Percentiles rank a stretch among this genome's conserved stretches.
phyloP scores from a whole-genome alignment of 495 filamentous ascomycete genomes.

The Aspergillus panamensis region DNA sequence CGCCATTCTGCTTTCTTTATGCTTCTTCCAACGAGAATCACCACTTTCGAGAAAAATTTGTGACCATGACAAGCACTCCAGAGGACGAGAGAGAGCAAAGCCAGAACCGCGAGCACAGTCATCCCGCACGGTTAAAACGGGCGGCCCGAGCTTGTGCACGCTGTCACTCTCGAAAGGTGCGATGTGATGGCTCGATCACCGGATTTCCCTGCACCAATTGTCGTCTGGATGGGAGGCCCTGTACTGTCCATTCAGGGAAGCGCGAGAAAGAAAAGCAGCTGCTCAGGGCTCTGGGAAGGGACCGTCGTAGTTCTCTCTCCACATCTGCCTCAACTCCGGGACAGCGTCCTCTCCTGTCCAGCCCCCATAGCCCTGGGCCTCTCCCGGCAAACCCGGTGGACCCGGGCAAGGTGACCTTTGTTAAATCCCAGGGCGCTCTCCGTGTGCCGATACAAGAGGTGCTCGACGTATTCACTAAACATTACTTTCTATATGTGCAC shows the following conservation, averaged over 20 bases:
- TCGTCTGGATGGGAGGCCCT: conserved; percentile 15
- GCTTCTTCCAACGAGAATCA: not conserved
- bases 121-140: conserved; percentile 9
- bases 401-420: conserved; percentile 1
- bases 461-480: conserved; percentile 13
- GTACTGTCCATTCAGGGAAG: conserved; percentile 15
- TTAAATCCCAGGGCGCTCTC: conserved; percentile 10
- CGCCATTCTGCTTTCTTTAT: not conserved
- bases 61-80: not conserved
- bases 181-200: conserved; percentile 21
- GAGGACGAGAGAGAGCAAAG: not conserved
- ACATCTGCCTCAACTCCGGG: not conserved
- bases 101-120: not conserved
- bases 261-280: conserved; percentile 15
- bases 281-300: conserved; percentile 1
- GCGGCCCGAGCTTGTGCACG: conserved; percentile 16
- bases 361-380: not conserved
- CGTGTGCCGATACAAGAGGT: conserved; percentile 13
- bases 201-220: conserved; percentile 23
- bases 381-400: not conserved
- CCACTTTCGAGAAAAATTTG: not conserved
- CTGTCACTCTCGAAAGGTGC: conserved; percentile 19
- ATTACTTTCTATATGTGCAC: conserved; percentile 21
- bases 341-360: not conserved
- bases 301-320: not conserved